A percentile compares a stretch with the other conserved stretches of the same genome.
These are phyloP conservation scores for Phytophthora cajani DNA, from an alignment of 352 stramenopile genomes.

Conservation along the genomic window DNA sequence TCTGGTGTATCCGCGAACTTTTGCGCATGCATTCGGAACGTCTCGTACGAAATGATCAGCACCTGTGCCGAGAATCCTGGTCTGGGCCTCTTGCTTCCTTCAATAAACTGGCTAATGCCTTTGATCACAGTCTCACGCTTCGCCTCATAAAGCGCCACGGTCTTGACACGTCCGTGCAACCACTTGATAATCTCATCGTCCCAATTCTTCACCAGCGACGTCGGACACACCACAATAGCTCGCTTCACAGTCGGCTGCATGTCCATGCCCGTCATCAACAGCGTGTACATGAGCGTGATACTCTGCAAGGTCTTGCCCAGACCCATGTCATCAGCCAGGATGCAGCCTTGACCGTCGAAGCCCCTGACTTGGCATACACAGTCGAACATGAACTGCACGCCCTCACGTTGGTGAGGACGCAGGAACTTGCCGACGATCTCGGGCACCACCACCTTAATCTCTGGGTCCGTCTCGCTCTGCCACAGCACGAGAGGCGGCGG, in stretches of 20 bases:
- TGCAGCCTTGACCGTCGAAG: conserved; percentile 87
- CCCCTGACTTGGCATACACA: conserved; percentile 86
- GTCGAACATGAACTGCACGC: conserved; percentile 98
- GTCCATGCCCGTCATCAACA: conserved; percentile 78
- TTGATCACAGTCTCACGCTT: conserved; percentile 86
- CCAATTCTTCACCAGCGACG: conserved; percentile 91
- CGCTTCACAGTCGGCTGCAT: conserved; percentile 72
- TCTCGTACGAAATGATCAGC: conserved; percentile 92
- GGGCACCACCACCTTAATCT: conserved; percentile 80
- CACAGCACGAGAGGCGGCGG: conserved; percentile 83
- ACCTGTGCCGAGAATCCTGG: conserved; percentile 69
- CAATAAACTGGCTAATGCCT: conserved; percentile 83
- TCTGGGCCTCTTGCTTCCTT: conserved; percentile 72
- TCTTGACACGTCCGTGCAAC: conserved; percentile 86
- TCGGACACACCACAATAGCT: conserved; percentile 85
- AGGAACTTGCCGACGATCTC: conserved; percentile 95
- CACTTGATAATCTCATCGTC: conserved; percentile 91
- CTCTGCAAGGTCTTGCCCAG: conserved; percentile 89
- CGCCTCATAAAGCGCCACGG: conserved; percentile 81
- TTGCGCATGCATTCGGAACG: conserved; percentile 93
- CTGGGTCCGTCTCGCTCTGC: conserved; percentile 70
- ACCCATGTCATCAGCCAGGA: conserved; percentile 90
- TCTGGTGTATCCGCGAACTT: conserved; percentile 88
- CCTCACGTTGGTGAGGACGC: conserved; percentile 95
- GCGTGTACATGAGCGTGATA: conserved; percentile 88